Base-by-base conservation (phyloP, 768 basidiomycete genomes). In the Lentinula boryana region DNA sequence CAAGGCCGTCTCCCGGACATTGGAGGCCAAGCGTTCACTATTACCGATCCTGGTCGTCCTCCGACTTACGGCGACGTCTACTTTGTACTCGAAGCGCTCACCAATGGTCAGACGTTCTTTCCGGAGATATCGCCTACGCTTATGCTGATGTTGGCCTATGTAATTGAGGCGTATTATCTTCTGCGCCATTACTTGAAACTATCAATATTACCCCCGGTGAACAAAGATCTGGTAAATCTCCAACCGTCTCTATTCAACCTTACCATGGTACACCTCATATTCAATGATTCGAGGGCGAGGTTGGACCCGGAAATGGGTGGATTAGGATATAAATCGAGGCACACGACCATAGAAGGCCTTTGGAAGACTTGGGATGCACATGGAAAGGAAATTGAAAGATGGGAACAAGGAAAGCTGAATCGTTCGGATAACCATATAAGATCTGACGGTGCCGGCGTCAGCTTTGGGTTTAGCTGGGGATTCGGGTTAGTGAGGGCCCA, bases 21-120 rank as follows among this genome's bases (percentile, higher is more conserved):
- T 54, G 87, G 89, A 12, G 90, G 90, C 1, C 83, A 88, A 65
- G 80, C 84, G 1, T 92, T 90, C 72, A 75, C 73, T 33, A 69
- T 91, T 57, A 78, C 84, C 1, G 88, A 92, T 68, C 80, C 87
- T 1, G 87, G 87, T 7, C 82, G 83, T 0, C 79, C 85, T 15
- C 70, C 79, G 2, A 85, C 86, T 5, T 86, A 78, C 60, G 83
- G 87, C 16, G 90, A 92, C 64, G 72, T 83, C 32, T 84, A 88
- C 67, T 74, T 72, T 27, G 76, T 74, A 3, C 74, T 91, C 38
- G 75, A 76, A 36, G 80, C 82, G 2, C 76, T 91, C 44, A 78
- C 80, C 4, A 77, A 80, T n/a, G 81, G 84, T 5, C 80, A 82
- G 59, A 83, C 80, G 48, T 70, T 68, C 3, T 90, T 89, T 73